Base-by-base conservation (phyloP, 1,284 basidiomycete genomes). In the Peniophora sp. region DNA sequence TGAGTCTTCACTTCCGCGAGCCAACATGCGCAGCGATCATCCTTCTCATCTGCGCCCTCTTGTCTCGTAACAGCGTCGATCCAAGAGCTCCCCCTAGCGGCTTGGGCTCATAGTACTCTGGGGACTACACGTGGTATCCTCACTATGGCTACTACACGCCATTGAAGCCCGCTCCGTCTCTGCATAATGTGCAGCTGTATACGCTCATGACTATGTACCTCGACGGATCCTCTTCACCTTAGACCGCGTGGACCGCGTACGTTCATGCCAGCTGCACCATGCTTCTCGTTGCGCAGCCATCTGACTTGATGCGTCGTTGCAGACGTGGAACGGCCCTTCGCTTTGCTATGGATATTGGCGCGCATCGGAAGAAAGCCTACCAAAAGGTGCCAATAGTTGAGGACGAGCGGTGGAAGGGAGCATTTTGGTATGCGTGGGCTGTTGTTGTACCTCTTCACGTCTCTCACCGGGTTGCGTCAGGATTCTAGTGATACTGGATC, bases 121-220 rank as follows among this genome's bases (percentile, higher is more conserved):
- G 75, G 1, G 89, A 88, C 2, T 91, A 87, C 87, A 81, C 78
- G 56, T 92, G 76, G 68, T 84, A 88, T 55, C 70, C 78, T 27
- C 83, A 86, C 0, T 71, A 83, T 53, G 22, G 8, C n/a, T 18
- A 15, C n/a, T 22, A 22, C 23, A 18, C 73, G 52, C 69, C 68
- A 3, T 64, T 79, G 47, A 64, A 81, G 44, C 66, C 73, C 14
- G 78, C 81, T 0, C 77, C 83, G 5, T 76, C 72, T 48, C 64
- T 91, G n/a, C 83, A 79, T 54, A 87, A 90, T 61, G 68, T 92
- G 15, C 88, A 90, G 60, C 71, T 74, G 68, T 35, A 77, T 78
- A 54, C 60, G 71, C 63, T 35, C 27, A 45, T 48, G 48, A 22
- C 5, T 35, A 15, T 10, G 3, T 45, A 22, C 17, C 22, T 68